phyloP scores from a whole-genome alignment of 176 grass and related monocot species.

The Ananas comosus region DNA sequence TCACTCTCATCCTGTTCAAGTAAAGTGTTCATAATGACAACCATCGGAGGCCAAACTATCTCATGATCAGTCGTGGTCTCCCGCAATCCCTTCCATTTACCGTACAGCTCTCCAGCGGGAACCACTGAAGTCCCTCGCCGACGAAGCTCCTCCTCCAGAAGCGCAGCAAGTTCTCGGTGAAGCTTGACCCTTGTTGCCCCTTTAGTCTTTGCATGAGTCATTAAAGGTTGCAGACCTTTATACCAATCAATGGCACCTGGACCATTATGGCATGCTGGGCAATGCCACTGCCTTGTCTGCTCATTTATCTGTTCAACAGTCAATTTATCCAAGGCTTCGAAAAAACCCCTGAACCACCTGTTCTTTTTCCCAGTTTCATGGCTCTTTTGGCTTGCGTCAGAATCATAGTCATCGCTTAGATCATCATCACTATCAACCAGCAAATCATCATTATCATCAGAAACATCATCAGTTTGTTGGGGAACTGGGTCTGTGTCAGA shows the following conservation, averaged over 20 bases:
- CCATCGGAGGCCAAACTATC: slow-evolving; percentile 95
- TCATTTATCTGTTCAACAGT: slow-evolving; percentile 61
- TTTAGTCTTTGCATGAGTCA: slow-evolving; percentile 79
- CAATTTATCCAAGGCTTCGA: slow-evolving; percentile 41
- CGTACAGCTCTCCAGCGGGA: slow-evolving; percentile 64
- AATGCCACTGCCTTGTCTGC: slow-evolving; percentile 50
- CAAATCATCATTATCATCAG: slow-evolving; percentile 46
- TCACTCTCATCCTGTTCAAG: slow-evolving; percentile 60
- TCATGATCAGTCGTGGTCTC: slow-evolving; percentile 37
- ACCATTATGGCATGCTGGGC: slow-evolving; percentile 77
- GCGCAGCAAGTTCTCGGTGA: slow-evolving; percentile 62
- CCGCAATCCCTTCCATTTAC: slow-evolving; percentile 72
- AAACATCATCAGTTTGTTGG: slow-evolving; percentile 16
- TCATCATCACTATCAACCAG: slow-evolving; percentile 53
- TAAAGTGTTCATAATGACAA: slow-evolving; percentile 77
- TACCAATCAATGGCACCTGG: slow-evolving; percentile 92
- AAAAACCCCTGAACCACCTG: slow-evolving; percentile 71
- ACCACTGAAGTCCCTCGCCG: slow-evolving; percentile 56
- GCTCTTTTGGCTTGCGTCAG: slow-evolving; percentile 66
- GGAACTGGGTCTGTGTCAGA: slow-evolving; percentile 16
- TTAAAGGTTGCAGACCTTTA: slow-evolving; percentile 70
- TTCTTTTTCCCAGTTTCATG: slow-evolving; percentile 54
- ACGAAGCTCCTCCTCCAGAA: slow-evolving; percentile 69
- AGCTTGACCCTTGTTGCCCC: slow-evolving; percentile 63
- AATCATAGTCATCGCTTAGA: slow-evolving; percentile 57